Evolutionary conservation across 2,329 filamentous ascomycete species (phyloP), one percentile per base, ranked within the genome.

Genomic region (Ophiostoma himal-ulmi): DNA sequence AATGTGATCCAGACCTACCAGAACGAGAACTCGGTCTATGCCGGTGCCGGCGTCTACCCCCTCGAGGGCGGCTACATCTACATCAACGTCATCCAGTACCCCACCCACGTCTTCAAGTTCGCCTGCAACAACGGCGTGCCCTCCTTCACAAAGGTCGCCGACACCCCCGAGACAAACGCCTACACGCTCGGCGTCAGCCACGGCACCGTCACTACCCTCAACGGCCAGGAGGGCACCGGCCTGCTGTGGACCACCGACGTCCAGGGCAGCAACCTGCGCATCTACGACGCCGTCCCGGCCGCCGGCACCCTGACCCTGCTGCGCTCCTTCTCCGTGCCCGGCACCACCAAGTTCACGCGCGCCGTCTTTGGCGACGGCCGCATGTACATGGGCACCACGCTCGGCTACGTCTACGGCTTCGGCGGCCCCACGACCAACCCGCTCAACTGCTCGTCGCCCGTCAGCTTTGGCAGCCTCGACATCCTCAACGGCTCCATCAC

Each of bases 241-340:
- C 80, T 88, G 0, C 75, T 87, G 6, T 88, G 86, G 86, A 82
- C 82, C 1, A 82, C 81, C 0, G 86, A 88, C 70, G 83, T 87
- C 0, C 82, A 87, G 73, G 84, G 84, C 6, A 77, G 78, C 7
- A 83, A 83, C 71, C 79, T 93, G 77, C 90, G 92, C 76, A 96
- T 98, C 77, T 96, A 96, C 84, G 97, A 97, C 78, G 89, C 92
- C 36, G 83, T 99, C 11, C 86, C 84, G 0, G 77, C 79, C 5
- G 80, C 82, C 34, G 83, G 82, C 0, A 72, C 76, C 1, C 75
- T 88, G 67, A 82, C 78, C 1, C 77, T 83, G 68, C 80, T 87
- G 72, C 82, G 83, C 41, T 80, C 80, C 1, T 86, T 87, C 73
- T 82, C 82, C 36, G 80, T 87, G 14, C 79, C 81, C 0, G 84